A percentile compares a stretch with the other conserved stretches of the same genome.
Conservation (phyloP, 2,329 filamentous ascomycete genomes). For the Neopestalotiopsis sp. region DNA sequence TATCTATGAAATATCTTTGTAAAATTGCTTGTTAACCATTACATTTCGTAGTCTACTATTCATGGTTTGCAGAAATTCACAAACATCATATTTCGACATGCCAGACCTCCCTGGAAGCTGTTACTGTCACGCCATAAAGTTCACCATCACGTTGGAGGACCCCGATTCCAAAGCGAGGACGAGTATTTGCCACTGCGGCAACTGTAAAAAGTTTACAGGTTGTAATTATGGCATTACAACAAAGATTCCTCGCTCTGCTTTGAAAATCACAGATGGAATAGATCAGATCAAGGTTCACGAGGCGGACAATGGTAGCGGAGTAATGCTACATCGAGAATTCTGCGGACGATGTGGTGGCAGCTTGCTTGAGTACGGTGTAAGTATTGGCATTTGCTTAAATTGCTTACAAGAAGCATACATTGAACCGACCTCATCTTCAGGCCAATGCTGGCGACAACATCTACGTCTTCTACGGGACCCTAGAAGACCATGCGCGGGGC, state of each 20-base stretch:
- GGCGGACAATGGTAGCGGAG: constrained; percentile 55
- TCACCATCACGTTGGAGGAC: constrained; percentile 48
- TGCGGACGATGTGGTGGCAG: constrained; percentile 56
- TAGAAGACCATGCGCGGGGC: constrained; percentile 34
- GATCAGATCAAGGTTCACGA: constrained; percentile 47
- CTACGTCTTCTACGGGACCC: constrained; percentile 36
- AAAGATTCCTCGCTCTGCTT: constrained; percentile 51
- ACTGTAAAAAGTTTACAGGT: constrained; percentile 61
- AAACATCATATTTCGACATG: constrained; percentile 31
- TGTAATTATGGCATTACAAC: constrained; percentile 57
- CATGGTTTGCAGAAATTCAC: too few species aligned
- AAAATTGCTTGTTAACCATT: too few species aligned
- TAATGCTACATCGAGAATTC: constrained; percentile 54
- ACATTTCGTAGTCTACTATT: too few species aligned
- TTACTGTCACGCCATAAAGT: constrained; percentile 53
- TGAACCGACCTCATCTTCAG: constrained; percentile 18
- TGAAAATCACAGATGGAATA: constrained; percentile 43
- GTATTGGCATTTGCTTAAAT: constrained; percentile 22
- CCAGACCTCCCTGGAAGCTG: constrained; percentile 40
- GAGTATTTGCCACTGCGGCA: constrained; percentile 57
- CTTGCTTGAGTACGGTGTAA: constrained; percentile 57
- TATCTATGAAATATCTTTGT: not conserved
- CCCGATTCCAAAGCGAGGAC: constrained; percentile 52
- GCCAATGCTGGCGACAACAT: constrained; percentile 33
- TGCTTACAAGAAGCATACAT: not conserved